A percentile compares a stretch with the other conserved stretches of the same genome.
These are phyloP conservation scores for Gossypium aridum DNA, from an alignment of 441 rosid species.

Conservation along the genomic window DNA sequence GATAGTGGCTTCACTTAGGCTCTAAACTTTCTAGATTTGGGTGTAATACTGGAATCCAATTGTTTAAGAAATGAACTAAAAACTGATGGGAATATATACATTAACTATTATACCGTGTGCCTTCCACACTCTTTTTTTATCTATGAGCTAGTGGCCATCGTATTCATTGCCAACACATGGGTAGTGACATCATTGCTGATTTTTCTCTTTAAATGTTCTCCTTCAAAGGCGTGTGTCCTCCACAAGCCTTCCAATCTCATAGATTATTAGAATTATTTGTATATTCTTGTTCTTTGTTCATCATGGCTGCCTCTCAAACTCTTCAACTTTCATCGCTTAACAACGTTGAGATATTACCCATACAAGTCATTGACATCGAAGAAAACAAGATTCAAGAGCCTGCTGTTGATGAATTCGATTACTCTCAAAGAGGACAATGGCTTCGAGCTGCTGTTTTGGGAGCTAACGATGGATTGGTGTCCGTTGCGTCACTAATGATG, in stretches of 20 bases:
- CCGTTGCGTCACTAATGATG: slow-evolving; percentile 21
- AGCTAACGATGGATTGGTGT: slow-evolving; percentile 18
- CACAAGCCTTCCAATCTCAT: slow-evolving; percentile 23
- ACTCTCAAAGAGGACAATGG: slow-evolving; percentile 16
- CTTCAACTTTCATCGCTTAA: background rate
- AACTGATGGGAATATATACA: background rate
- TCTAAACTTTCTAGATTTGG: too few species aligned
- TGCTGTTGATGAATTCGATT: background rate
- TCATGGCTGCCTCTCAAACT: slow-evolving; percentile 19
- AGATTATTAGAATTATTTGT: background rate
- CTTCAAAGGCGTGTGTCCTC: slow-evolving; percentile 30
- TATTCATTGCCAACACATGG: background rate
- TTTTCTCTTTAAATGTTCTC: slow-evolving; percentile 8
- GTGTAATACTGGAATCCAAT: too few species aligned
- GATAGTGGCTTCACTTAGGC: too few species aligned
- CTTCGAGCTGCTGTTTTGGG: slow-evolving; percentile 22
- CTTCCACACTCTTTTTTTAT: background rate
- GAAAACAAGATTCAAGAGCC: slow-evolving; percentile 2
- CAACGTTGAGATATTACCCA: background rate
- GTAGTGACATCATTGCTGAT: background rate
- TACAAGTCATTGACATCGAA: background rate
- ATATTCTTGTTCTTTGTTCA: slow-evolving; percentile 10
- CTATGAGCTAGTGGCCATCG: background rate
- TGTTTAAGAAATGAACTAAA: background rate
- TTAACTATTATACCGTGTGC: background rate